These are phyloP conservation scores for Diaporthe sp. DNA, from an alignment of 2,329 filamentous ascomycete genomes.

Conservation along the genomic window DNA sequence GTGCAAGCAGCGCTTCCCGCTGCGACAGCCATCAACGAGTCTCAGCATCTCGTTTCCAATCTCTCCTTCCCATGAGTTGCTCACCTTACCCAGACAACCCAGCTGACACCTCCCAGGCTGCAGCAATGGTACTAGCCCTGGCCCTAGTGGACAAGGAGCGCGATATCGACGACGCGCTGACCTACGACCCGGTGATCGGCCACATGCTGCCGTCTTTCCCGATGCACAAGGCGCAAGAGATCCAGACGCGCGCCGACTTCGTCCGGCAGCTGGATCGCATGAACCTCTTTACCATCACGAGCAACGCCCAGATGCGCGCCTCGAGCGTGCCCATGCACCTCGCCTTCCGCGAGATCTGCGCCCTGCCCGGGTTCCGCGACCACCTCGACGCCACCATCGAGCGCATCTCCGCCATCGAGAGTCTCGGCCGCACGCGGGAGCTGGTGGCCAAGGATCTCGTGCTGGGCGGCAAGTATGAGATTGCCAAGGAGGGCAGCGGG, in stretches of 20 bases:
- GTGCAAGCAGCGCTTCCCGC: not conserved
- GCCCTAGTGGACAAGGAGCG: conserved; percentile 89
- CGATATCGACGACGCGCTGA: conserved; percentile 71
- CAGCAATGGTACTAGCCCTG: conserved; percentile 92
- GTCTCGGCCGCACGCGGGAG: conserved; percentile 92
- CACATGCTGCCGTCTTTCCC: conserved; percentile 86
- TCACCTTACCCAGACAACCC: conserved; percentile 1
- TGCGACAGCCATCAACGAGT: too few relatives aligned
- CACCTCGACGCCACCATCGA: conserved; percentile 86
- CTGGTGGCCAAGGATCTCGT: conserved; percentile 96
- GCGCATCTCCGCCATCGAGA: conserved; percentile 93
- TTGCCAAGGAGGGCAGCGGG: conserved; percentile 57
- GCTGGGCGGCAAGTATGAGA: conserved; percentile 83
- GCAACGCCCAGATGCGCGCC: conserved; percentile 86
- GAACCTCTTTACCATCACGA: conserved; percentile 96
- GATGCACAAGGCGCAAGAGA: conserved; percentile 86
- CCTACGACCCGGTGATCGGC: conserved; percentile 75
- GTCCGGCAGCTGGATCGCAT: conserved; percentile 92
- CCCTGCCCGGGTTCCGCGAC: conserved; percentile 81
- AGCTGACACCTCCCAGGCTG: conserved; percentile 68
- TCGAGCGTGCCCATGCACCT: conserved; percentile 97
- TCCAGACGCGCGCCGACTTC: conserved; percentile 97
- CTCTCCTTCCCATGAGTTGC: not conserved
- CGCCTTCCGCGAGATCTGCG: conserved; percentile 89
- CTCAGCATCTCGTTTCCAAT: too few relatives aligned